phyloP scores from a whole-genome alignment of 2,329 filamentous ascomycete genomes.

The Fusarium sp. region DNA sequence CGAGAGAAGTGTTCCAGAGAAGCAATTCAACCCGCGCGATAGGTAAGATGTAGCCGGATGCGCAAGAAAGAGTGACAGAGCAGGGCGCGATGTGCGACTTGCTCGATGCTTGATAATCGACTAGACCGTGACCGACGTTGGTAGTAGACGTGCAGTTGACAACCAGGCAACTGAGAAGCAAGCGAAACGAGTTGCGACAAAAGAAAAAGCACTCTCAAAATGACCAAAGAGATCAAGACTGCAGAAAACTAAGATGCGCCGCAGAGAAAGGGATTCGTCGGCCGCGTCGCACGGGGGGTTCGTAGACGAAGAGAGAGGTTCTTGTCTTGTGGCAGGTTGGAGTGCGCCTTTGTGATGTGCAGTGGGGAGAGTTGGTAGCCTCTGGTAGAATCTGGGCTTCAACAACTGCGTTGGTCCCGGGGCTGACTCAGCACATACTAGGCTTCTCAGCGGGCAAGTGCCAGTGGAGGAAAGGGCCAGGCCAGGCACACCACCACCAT shows the following conservation, averaged over 20 bases:
- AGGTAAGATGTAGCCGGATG: conserved; percentile 2
- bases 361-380: conserved; percentile 53
- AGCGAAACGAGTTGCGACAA: conserved; percentile 18
- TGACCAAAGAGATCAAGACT: conserved; percentile 19
- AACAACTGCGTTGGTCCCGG: conserved; percentile 31
- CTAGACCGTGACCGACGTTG: conserved; percentile 19
- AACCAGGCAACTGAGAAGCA: conserved; percentile 5
- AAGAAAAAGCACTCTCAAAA: conserved; percentile 1
- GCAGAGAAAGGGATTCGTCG: conserved; percentile 1
- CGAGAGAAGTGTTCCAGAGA: neutral
- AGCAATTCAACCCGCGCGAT: neutral
- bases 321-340: conserved; percentile 40
- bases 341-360: conserved; percentile 50
- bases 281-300: conserved; percentile 22
- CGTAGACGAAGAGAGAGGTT: conserved; percentile 15
- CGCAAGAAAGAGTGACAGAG: neutral
- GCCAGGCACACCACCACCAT: neutral
- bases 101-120: conserved; percentile 23
- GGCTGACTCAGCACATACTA: conserved; percentile 39
- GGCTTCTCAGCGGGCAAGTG: neutral
- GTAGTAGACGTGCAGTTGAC: conserved; percentile 20
- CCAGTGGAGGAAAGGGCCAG: neutral
- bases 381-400: conserved; percentile 47
- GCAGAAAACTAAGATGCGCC: neutral
- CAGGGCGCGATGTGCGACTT: conserved; percentile 15